Evolutionary conservation across 139 green algal genomes (phyloP).

Genomic region (Nannochloris sp.): DNA sequence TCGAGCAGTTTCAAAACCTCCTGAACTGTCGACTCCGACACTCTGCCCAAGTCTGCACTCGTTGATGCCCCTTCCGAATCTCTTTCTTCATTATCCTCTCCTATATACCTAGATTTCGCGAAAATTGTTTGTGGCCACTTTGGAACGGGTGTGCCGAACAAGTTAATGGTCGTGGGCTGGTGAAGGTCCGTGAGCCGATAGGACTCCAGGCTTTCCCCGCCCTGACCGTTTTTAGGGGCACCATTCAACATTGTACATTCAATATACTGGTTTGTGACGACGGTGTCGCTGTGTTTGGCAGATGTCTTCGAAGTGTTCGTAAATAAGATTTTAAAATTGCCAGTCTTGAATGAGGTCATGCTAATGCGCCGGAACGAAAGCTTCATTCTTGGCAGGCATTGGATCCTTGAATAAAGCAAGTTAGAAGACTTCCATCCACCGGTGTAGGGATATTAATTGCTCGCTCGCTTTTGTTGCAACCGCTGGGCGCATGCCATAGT

Average conservation of each 20-base stretch:
- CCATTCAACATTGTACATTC: neutral
- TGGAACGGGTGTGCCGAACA: neutral
- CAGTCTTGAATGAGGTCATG: too few relatives aligned
- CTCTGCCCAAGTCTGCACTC: neutral
- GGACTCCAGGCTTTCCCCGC: neutral
- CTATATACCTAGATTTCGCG: neutral
- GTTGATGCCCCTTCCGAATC: neutral
- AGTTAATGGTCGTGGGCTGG: neutral
- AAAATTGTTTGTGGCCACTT: neutral
- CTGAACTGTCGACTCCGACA: neutral
- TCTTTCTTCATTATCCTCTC: neutral
- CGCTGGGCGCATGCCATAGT: too few relatives aligned
- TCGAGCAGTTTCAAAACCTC: slow-evolving; percentile 3
- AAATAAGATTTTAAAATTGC: too few relatives aligned
- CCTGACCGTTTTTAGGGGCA: neutral
- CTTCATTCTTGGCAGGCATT: too few relatives aligned
- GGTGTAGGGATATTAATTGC: too few relatives aligned
- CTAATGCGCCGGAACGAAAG: too few relatives aligned
- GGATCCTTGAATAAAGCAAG: too few relatives aligned
- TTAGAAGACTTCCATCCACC: too few relatives aligned
- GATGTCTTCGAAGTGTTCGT: too few relatives aligned
- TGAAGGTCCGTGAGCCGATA: neutral
- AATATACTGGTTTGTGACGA: too few relatives aligned
- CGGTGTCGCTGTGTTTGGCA: too few relatives aligned
- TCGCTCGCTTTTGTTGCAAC: too few relatives aligned